A percentile compares a stretch with the other conserved stretches of the same genome.
phyloP scores from a whole-genome alignment of 306 rosid genomes.

The Rosa chinensis region DNA sequence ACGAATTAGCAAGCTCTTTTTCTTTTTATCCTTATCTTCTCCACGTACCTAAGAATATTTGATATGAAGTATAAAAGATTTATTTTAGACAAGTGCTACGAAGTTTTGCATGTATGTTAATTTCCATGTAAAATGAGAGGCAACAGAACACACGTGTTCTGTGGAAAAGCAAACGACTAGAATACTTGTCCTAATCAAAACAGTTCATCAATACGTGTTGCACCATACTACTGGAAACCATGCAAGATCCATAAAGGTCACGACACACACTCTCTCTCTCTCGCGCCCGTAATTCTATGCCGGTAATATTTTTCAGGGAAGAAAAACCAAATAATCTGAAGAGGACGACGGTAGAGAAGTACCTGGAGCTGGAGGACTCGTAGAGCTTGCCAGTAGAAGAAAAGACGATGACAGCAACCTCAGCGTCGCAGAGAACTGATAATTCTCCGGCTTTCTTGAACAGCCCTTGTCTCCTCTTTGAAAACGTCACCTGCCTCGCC shows the following conservation, averaged over 20 bases:
- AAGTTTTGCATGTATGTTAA: not conserved
- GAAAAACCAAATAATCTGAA: not conserved
- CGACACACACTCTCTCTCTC: not conserved
- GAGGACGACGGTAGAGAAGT: not conserved
- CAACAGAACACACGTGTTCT: not conserved
- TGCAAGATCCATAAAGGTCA: not conserved
- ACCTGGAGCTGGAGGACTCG: constrained; percentile 36
- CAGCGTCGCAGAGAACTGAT: constrained; percentile 45
- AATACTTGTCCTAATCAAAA: not conserved
- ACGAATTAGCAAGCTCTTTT: no score
- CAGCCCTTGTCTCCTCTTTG: constrained; percentile 46
- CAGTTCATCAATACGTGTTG: not conserved
- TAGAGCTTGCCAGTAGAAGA: constrained; percentile 46
- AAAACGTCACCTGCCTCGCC: constrained; percentile 47
- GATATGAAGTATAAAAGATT: not conserved
- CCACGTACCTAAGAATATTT: not conserved
- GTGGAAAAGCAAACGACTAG: not conserved
- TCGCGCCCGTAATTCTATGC: not conserved
- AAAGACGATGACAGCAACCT: constrained; percentile 39
- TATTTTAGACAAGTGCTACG: not conserved
- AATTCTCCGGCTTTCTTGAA: constrained; percentile 48
- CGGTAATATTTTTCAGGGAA: not conserved
- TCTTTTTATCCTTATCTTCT: not conserved
- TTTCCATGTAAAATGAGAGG: not conserved
- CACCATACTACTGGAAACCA: not conserved